phyloP scores from a whole-genome alignment of 805 yeast species.

The Lachancea sp. region DNA sequence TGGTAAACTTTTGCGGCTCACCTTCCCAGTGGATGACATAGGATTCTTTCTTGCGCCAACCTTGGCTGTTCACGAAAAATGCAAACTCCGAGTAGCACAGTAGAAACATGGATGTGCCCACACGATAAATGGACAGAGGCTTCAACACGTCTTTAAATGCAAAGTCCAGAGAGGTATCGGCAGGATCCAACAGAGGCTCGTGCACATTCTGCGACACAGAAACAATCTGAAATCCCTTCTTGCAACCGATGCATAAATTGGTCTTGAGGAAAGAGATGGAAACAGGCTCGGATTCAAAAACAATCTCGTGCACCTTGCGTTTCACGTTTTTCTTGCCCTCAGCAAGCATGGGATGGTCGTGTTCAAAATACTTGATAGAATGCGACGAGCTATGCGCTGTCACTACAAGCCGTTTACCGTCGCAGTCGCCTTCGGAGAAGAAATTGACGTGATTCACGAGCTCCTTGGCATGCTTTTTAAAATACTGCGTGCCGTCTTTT shows the following conservation, averaged over 20 bases:
- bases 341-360: constrained; percentile 60
- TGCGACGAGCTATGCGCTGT: constrained; percentile 82
- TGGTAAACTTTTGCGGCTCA: constrained; percentile 82
- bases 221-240: constrained; percentile 93
- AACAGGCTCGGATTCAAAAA: constrained; percentile 82
- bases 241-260: constrained; percentile 88
- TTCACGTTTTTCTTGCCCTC: constrained; percentile 63
- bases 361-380: constrained; percentile 80
- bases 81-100: constrained; percentile 90
- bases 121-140: constrained; percentile 86
- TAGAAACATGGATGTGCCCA: constrained; percentile 73
- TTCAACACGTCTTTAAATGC: constrained; percentile 65
- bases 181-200: constrained; percentile 92
- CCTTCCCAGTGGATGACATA: constrained; percentile 98
- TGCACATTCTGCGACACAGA: constrained; percentile 76
- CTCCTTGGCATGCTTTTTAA: constrained; percentile 62
- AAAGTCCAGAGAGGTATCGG: constrained; percentile 94
- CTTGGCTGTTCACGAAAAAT: constrained; percentile 87
- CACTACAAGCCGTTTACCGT: constrained; percentile 81
- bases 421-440: constrained; percentile 89
- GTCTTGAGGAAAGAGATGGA: constrained; percentile 85
- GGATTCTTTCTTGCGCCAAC: constrained; percentile 92
- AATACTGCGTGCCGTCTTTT: constrained; percentile 36
- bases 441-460: constrained; percentile 82
- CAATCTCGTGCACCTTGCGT: constrained; percentile 65